Conservation (phyloP, 805 yeast species). For the Candida argentea region DNA sequence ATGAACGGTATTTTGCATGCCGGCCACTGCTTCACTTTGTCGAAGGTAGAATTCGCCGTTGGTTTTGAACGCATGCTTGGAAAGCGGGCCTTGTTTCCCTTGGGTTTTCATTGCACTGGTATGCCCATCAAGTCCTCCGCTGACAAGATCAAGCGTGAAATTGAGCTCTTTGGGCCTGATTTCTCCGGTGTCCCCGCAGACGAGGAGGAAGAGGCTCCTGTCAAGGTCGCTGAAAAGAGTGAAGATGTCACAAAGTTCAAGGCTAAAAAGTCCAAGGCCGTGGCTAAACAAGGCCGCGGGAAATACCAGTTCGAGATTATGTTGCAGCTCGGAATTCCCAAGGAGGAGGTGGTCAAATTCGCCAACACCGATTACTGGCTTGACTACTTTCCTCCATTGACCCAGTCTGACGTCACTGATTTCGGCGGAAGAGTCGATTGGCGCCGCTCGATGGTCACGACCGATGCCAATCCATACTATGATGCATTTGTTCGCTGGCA, state of each 20-base stretch:
- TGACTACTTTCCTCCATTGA: constrained; percentile 81
- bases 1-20: constrained; percentile 98
- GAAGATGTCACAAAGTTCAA: constrained; percentile 86
- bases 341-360: constrained; percentile 74
- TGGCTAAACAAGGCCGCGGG: constrained; percentile 86
- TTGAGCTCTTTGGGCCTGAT: constrained; percentile 81
- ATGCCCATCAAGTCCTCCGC: constrained; percentile 97
- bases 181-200: constrained; percentile 60
- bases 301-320: constrained; percentile 94
- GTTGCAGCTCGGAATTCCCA: constrained; percentile 85
- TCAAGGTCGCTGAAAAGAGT: constrained; percentile 27
- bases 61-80: constrained; percentile 96
- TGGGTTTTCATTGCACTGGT: constrained; percentile 99
- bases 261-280: constrained; percentile 90
- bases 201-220: constrained; percentile 27
- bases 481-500: constrained; percentile 96
- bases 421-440: constrained; percentile 96
- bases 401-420: constrained; percentile 64
- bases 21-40: constrained; percentile 91
- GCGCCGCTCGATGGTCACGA: constrained; percentile 94
- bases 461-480: constrained; percentile 90
- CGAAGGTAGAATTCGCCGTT: constrained; percentile 84
- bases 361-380: constrained; percentile 94
- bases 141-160: constrained; percentile 87
- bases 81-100: constrained; percentile 83